Conservation (phyloP, 306 rosid genomes). For the Dalbergia oliveri region DNA sequence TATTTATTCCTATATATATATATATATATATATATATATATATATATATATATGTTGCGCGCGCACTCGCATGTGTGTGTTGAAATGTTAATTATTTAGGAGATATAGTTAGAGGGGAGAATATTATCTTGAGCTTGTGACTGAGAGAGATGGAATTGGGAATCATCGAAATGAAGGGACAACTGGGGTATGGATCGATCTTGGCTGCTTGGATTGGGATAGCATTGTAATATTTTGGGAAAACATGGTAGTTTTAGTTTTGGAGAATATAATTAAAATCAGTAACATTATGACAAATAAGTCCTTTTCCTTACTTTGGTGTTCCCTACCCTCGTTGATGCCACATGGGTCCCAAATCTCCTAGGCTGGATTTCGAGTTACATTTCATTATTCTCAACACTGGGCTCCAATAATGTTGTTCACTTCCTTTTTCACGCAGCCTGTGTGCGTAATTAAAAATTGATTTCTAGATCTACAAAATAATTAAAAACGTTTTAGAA, state of each 20-base stretch:
- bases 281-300: not conserved
- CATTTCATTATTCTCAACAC: not conserved
- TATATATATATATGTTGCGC: too few species aligned
- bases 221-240: not conserved
- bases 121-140: not conserved
- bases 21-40: too few species aligned
- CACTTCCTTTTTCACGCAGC: not conserved
- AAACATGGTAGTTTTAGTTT: not conserved
- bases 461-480: not conserved
- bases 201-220: not conserved
- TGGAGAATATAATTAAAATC: not conserved
- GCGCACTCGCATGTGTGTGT: too few species aligned
- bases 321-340: not conserved
- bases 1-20: too few species aligned
- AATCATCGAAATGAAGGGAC: not conserved
- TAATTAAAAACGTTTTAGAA: not conserved
- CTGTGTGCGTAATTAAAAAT: not conserved
- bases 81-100: too few species aligned
- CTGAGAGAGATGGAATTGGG: not conserved
- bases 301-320: not conserved
- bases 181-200: not conserved
- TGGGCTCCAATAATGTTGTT: not conserved
- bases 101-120: not conserved
- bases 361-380: not conserved
- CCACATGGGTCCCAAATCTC: conserved; percentile 7